Base-by-base conservation (phyloP, 2,329 filamentous ascomycete species). In the Grosmannia clavigera region DNA sequence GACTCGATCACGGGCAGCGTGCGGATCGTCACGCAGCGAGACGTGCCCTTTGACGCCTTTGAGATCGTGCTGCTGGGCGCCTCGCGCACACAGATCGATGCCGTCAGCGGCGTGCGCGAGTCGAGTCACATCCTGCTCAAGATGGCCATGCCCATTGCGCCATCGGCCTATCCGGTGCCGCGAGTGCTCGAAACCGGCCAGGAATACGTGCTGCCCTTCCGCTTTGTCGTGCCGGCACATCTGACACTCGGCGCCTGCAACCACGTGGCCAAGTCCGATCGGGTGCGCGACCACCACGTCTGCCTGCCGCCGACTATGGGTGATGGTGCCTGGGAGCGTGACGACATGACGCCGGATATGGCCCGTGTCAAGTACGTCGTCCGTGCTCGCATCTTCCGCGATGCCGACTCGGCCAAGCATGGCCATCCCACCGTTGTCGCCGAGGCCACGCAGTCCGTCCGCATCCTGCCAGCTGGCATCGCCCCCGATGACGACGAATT, bases 171-270 rank as follows among this genome's bases (percentile, higher is more conserved):
- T 58, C 81, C 81, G 2, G 69, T 70, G 9, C 71, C 75, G 25
- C 71, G 75, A 40, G 66, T 81, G 35, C 77, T 82, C 61, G 71
- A 77, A 68, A 72, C 74, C n/a, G 78, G 75, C 2, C 68, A 68
- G 63, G 74, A 72, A 31, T 80, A 81, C 69, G 74, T 67, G 16
- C 69, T 84, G 29, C 81, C 81, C n/a, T 81, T 84, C 71, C 70
- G 81, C 70, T 84, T 84, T 64, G 76, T 83, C 61, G 75, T 84
- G 19, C 81, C 81, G n/a, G 73, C 74, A 64, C 76, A 82, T 59
- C 76, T 84, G 61, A 83, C 81, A 22, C 72, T 83, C 57, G 76
- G 75, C 61, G 79, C 81, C 22, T 84, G 81, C 73, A 77, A 72
- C 65, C 81, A 83, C 70, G 65, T 68, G 33, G 73, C 76, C 59